These are phyloP conservation scores for Xylariaceae sp. DNA, from an alignment of 2,329 filamentous ascomycete species.

Conservation along the genomic window DNA sequence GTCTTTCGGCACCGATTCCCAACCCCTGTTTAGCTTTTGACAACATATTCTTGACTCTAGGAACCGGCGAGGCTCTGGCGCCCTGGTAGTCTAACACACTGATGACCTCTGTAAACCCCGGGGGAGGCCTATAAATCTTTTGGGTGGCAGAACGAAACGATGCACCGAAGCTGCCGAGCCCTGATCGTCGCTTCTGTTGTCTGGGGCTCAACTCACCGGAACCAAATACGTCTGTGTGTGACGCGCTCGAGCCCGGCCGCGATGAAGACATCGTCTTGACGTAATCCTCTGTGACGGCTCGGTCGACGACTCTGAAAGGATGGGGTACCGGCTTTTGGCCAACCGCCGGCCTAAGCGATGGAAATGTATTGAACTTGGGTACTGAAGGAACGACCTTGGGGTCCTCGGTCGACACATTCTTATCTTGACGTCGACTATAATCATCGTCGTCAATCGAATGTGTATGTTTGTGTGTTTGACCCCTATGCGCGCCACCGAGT, in stretches of 20 bases:
- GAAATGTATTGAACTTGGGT: conserved; percentile 15
- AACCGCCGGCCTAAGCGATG: conserved; percentile 14
- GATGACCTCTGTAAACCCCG: conserved; percentile 13
- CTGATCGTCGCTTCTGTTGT: conserved; percentile 19
- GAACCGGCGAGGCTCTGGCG: conserved; percentile 8
- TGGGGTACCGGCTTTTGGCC: conserved; percentile 14
- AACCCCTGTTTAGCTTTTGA: conserved; percentile 25
- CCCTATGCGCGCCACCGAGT: conserved; percentile 1
- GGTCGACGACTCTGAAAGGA: conserved; percentile 23
- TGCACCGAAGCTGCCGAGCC: conserved; percentile 12
- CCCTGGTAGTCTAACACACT: conserved; percentile 15
- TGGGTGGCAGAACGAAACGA: conserved; percentile 5
- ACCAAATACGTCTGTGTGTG: conserved; percentile 11
- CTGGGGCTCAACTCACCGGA: conserved; percentile 4
- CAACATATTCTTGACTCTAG: conserved; percentile 23
- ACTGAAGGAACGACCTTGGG: conserved; percentile 19
- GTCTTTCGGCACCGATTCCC: conserved; percentile 20
- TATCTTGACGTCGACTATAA: neutral
- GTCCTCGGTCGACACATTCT: neutral
- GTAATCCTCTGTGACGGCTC: conserved; percentile 16
- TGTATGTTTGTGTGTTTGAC: neutral
- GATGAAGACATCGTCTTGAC: conserved; percentile 26
- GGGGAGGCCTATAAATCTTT: conserved; percentile 7
- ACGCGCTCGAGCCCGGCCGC: neutral
- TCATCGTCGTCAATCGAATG: neutral